Evolutionary conservation across 176 grass and related monocot genomes (phyloP), one percentile per base, ranked within the genome.

Genomic region (Elymus sibiricus): DNA sequence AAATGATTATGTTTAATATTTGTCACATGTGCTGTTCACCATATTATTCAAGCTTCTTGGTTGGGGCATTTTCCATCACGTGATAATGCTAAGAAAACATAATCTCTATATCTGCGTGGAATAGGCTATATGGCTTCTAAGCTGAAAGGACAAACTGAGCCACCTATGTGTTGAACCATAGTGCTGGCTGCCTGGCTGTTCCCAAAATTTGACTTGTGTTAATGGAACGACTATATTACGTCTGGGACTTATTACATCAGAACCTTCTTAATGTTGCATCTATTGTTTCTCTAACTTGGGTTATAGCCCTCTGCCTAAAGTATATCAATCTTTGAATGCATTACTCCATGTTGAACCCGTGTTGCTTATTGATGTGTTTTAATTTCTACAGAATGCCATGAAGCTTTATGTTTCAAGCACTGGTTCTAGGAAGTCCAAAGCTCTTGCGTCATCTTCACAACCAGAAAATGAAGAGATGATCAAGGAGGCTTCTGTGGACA

Each of bases 301-400:
- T 67, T 51, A 51, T 68, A 35, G 27, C 12, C 58, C 60, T 80
- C 5, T 6, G 16, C 27, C 25, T 21, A 29, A 29, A 64, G 24
- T 44, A 29, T 25, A 44, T 1, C 38, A 65, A 31, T 65, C 38
- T 65, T 80, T 65, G 13, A 63, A 65, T 64, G 77, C 55, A 64
- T 21, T 64, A 21, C n/a, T 67, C 11, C 19, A 49, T 24, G 63
- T 25, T 53, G 68, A 6, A 61, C 24, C 35, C 21, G 7, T 56
- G n/a, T 69, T 58, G 2, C 9, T 44, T 73, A 56, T 69, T 68
- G n/a, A 58, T 44, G 43, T 68, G 70, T 5, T 63, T 83, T 78
- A 60, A 88, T 19, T 67, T 83, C 3, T 77, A 21, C 87, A 88
- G 87, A 84, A 70, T 22, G 87, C 87, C 64, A 72, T 88, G 87